A percentile compares a stretch with the other conserved stretches of the same genome.
Conservation (phyloP, 768 basidiomycete species). For the Rhodotorula graminis region DNA sequence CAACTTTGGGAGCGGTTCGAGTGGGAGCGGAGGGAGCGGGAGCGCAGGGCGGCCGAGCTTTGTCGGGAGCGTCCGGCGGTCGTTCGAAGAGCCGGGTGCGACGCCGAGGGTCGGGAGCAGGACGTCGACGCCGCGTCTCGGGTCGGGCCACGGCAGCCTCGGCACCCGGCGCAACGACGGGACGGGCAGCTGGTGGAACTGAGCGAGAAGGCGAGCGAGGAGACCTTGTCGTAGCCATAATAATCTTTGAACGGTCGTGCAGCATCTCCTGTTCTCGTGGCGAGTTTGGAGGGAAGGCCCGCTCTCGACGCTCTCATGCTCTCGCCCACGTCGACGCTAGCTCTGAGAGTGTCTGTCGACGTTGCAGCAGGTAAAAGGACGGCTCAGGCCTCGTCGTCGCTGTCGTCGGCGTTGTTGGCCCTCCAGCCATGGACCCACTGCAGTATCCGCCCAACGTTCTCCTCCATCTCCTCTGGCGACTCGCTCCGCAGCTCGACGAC, state of each 20-base stretch:
- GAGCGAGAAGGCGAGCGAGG: not conserved
- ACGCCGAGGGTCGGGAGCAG: conserved; percentile 1
- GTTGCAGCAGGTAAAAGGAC: not conserved
- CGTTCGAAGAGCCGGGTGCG: not conserved
- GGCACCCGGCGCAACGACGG: conserved; percentile 17
- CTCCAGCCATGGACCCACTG: conserved; percentile 78
- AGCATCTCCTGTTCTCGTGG: not conserved
- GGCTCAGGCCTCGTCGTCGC: conserved; percentile 30
- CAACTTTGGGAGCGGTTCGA: conserved; percentile 29
- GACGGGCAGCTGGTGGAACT: conserved; percentile 34
- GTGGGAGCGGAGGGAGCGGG: conserved; percentile 10
- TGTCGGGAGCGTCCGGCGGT: not conserved
- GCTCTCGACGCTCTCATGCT: not conserved
- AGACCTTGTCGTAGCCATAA: not conserved
- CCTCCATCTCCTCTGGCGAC: conserved; percentile 69
- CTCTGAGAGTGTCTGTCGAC: too few relatives aligned
- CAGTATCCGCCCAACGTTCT: conserved; percentile 80
- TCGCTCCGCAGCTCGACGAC: conserved; percentile 80
- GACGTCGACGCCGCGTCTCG: conserved; percentile 26
- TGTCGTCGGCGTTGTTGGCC: conserved; percentile 42
- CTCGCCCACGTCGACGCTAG: too few relatives aligned
- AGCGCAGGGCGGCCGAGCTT: not conserved
- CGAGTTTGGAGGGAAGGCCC: too few relatives aligned
- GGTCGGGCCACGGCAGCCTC: conserved; percentile 25
- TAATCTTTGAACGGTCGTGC: conserved; percentile 1